Evolutionary conservation across 768 basidiomycete species (phyloP).

Genomic region (Guyanaporus albipodus): DNA sequence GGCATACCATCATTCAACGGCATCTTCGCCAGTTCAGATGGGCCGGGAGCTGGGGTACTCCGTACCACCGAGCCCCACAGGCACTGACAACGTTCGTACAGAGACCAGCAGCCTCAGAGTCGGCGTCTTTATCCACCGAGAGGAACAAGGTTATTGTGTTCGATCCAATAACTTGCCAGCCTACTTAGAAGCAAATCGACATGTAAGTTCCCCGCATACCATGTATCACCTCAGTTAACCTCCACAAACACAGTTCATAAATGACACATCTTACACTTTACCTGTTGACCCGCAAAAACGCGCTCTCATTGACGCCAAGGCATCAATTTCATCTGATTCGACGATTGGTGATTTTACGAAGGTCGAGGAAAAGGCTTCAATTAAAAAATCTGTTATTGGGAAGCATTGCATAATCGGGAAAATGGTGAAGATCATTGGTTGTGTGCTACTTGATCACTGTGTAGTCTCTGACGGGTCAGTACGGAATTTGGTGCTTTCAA

Average conservation of each 20-base stretch:
- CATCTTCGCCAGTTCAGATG: conserved; percentile 21
- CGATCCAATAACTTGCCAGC: conserved; percentile 74
- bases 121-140: conserved; percentile 57
- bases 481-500: background rate
- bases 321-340: conserved; percentile 80
- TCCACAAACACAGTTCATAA: conserved; percentile 39
- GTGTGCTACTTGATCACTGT: conserved; percentile 86
- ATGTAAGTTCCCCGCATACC: conserved; percentile 42
- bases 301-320: conserved; percentile 71
- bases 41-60: conserved; percentile 35
- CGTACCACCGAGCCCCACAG: conserved; percentile 43
- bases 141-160: conserved; percentile 52
- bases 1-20: background rate
- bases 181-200: conserved; percentile 78
- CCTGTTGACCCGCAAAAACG: conserved; percentile 61
- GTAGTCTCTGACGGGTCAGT: conserved; percentile 78
- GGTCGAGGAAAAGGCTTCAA: conserved; percentile 71
- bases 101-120: conserved; percentile 53
- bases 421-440: conserved; percentile 79
- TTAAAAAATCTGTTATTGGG: conserved; percentile 79
- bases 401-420: conserved; percentile 82
- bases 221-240: conserved; percentile 13
- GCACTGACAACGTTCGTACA: conserved; percentile 34
- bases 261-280: conserved; percentile 46
- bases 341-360: conserved; percentile 80